Conservation (phyloP, 2,329 filamentous ascomycete genomes). For the Penicillium sp. region DNA sequence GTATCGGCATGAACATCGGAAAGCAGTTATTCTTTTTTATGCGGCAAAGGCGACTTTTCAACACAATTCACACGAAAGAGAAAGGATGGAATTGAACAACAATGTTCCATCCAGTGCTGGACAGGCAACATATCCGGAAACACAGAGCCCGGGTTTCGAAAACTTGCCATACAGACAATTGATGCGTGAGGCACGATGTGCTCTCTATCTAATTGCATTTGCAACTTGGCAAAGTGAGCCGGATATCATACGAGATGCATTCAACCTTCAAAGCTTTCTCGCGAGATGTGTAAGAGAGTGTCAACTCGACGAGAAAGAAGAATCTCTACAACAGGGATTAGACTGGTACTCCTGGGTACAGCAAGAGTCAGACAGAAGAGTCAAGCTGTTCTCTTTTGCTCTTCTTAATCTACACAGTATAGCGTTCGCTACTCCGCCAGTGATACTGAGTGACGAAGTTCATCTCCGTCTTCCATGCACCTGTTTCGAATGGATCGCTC, state of each 20-base stretch:
- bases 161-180: background rate
- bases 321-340: background rate
- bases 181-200: slow-evolving; percentile 10
- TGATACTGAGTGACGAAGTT: slow-evolving; percentile 27
- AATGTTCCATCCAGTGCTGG: background rate
- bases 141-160: background rate
- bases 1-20: slow-evolving; percentile 43
- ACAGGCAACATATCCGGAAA: background rate
- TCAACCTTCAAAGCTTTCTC: slow-evolving; percentile 23
- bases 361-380: slow-evolving; percentile 21
- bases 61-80: slow-evolving; percentile 46
- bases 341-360: slow-evolving; percentile 26
- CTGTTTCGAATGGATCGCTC: slow-evolving; percentile 25
- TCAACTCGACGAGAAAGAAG: slow-evolving; percentile 12
- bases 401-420: slow-evolving; percentile 29
- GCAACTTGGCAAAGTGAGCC: slow-evolving; percentile 26
- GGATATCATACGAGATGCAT: slow-evolving; percentile 21
- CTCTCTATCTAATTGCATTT: slow-evolving; percentile 22
- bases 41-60: slow-evolving; percentile 61
- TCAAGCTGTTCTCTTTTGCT: slow-evolving; percentile 26
- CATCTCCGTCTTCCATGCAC: slow-evolving; percentile 26
- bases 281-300: slow-evolving; percentile 19
- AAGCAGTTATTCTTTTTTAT: slow-evolving; percentile 42
- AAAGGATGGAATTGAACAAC: background rate
- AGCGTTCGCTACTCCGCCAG: slow-evolving; percentile 24